phyloP scores from a whole-genome alignment of 306 rosid species.

The cucumber (Cucumis sativus) region DNA sequence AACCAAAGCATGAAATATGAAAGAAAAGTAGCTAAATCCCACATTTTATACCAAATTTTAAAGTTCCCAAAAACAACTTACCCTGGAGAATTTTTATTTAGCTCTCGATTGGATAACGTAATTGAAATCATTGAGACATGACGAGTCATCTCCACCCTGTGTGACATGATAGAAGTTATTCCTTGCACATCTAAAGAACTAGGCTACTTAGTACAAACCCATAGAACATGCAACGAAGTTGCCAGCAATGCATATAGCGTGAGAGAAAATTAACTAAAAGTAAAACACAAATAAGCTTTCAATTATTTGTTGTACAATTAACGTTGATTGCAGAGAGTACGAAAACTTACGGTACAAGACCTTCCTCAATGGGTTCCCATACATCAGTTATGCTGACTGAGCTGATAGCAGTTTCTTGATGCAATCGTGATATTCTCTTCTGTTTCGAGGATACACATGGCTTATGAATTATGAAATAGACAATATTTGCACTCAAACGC shows the following conservation, averaged over 20 bases:
- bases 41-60: background rate
- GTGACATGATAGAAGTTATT: conserved; percentile 6
- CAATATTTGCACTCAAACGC: background rate
- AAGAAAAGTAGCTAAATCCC: background rate
- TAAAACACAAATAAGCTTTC: background rate
- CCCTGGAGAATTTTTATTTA: conserved; percentile 80
- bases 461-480: background rate
- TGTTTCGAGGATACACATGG: conserved; percentile 20
- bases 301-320: background rate
- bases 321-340: background rate
- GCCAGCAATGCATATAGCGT: background rate
- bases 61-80: conserved; percentile 17
- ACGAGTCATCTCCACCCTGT: conserved; percentile 99
- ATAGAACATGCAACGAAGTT: background rate
- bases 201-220: background rate
- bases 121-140: conserved; percentile 96
- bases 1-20: background rate
- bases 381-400: conserved; percentile 92
- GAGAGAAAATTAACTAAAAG: background rate
- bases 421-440: conserved; percentile 61
- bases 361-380: conserved; percentile 99
- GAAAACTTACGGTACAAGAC: conserved; percentile 83
- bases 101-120: conserved; percentile 57
- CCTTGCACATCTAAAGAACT: background rate
- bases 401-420: conserved; percentile 81